Conservation (phyloP, 176 grass and related monocot genomes). For the Neostapfia colusana region DNA sequence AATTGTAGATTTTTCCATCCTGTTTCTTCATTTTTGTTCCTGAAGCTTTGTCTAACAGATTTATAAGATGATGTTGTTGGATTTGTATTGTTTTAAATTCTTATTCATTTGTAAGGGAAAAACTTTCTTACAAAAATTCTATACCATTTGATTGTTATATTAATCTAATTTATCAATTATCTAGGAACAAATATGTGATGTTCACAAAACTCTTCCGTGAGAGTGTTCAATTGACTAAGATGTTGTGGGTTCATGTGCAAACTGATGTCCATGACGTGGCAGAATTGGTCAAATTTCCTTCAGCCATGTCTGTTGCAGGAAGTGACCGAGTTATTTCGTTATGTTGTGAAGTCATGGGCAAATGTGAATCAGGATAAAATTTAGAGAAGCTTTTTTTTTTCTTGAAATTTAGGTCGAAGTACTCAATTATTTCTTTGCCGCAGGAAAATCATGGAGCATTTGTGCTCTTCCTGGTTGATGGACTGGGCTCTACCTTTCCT, state of each 20-base stretch:
- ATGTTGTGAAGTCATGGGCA: constrained; percentile 53
- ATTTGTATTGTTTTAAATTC: background rate
- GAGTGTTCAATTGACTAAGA: background rate
- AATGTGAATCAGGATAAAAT: constrained; percentile 55
- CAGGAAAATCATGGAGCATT: constrained; percentile 72
- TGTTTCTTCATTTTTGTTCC: background rate
- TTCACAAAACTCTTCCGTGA: background rate
- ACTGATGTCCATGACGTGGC: background rate
- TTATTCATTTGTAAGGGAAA: background rate
- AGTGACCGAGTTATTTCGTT: constrained; percentile 8
- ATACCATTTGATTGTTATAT: constrained; percentile 3
- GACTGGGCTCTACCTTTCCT: constrained; percentile 80
- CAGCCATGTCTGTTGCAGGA: constrained; percentile 18
- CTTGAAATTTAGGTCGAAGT: constrained; percentile 59
- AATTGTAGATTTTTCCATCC: background rate
- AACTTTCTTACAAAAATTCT: background rate
- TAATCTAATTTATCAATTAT: background rate
- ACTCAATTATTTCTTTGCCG: constrained; percentile 99
- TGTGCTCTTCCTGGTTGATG: constrained; percentile 92
- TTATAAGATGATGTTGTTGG: background rate
- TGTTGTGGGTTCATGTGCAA: constrained; percentile 26
- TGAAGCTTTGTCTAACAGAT: background rate
- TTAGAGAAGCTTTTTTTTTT: constrained; percentile 71
- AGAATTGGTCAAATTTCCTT: constrained; percentile 16
- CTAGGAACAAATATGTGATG: constrained; percentile 19